Base-by-base conservation (phyloP, 2,329 filamentous ascomycete species). In the Colletotrichum godetiae region DNA sequence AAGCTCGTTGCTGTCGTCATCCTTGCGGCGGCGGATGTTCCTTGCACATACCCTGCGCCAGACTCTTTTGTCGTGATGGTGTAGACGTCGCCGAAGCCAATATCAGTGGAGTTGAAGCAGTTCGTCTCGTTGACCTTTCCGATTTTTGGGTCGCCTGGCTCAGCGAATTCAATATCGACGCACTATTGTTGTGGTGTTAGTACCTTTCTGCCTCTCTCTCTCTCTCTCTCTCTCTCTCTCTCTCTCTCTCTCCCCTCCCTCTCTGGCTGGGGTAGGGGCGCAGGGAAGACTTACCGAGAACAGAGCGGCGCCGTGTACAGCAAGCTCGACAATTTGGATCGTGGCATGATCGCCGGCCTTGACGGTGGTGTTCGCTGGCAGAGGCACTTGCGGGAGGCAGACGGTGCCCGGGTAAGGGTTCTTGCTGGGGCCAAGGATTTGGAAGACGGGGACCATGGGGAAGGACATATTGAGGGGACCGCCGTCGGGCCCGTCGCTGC, bases 101-200 rank as follows among this genome's bases (percentile, higher is more conserved):
- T 91, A 68, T 94, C 87, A 58, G 89, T 91, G 73, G 92, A 94
- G 86, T 98, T 98, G 87, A 93, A 95, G 88, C 96, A 98, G 84
- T 98, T 98, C 15, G 90, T 88, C 72, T 88, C 86, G 80, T 93
- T 97, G 76, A 98, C 94, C 76, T 92, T 86, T 68, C 86, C 86
- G 62, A 97, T 91, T 58, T 84, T 85, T 52, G 83, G 75, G 80
- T 97, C 93, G 78, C 91, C 85, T 29, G 94, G 93, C 1, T 95
- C 93, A 60, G 92, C 94, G 78, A 98, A 97, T 59, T 93, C 96
- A 78, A 98, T 97, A 80, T 98, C 96, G 77, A 97, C 95, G 81
- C 97, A 98, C 95, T 98, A 35, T 29, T 15, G 4, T 15, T 4
- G 10, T 3, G 2, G 13, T 53, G 64, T 77, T 62, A 76, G 65